Evolutionary conservation across 2,329 filamentous ascomycete species (phyloP).

Genomic region (Fusarium sarcochroum): DNA sequence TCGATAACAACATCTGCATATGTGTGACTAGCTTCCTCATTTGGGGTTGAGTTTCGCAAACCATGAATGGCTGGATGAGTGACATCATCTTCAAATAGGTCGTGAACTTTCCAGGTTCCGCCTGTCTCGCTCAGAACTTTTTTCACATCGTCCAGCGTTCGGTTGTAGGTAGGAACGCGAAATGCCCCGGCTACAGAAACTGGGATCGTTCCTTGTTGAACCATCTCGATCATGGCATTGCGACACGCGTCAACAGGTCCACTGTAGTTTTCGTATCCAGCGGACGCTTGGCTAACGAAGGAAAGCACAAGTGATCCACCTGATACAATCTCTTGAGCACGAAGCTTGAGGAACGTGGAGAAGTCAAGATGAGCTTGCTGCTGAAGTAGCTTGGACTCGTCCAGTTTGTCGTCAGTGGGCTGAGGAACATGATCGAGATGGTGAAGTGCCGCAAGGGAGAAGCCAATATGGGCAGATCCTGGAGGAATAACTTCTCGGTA

Average conservation of each 20-base stretch:
- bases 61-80: neutral
- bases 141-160: neutral
- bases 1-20: neutral
- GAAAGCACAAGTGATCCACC: constrained; percentile 4
- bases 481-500: neutral
- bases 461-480: neutral
- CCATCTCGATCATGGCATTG: constrained; percentile 10
- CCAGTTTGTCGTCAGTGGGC: neutral
- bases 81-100: neutral
- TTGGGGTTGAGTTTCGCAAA: fast-evolving
- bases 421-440: constrained; percentile 6
- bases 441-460: constrained; percentile 6
- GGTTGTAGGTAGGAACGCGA: neutral
- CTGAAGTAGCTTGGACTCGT: neutral
- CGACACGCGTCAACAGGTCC: constrained; percentile 10
- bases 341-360: neutral
- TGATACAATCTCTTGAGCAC: neutral
- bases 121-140: neutral
- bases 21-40: neutral
- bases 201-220: neutral
- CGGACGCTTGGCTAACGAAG: constrained; percentile 1
- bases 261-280: constrained; percentile 7
- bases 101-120: neutral
- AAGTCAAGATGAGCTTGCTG: constrained; percentile 2
- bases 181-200: neutral